Conservation (phyloP, 2,329 filamentous ascomycete genomes). For the Diaporthe citri region DNA sequence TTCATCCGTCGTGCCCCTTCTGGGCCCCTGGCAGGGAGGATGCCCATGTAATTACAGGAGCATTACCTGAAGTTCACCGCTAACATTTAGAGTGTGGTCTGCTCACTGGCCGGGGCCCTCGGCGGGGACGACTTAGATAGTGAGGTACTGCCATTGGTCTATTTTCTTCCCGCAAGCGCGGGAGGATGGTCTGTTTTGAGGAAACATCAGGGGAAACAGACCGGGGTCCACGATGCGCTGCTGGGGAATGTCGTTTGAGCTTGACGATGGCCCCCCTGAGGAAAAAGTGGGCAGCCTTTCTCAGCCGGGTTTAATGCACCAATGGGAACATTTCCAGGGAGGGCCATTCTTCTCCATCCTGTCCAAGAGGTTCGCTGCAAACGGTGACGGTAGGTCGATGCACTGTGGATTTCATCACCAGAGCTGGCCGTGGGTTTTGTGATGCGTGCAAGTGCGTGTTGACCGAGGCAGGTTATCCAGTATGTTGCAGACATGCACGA, state of each 20-base stretch:
- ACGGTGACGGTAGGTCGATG: not conserved
- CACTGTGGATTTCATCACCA: not conserved
- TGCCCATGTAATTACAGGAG: slow-evolving; percentile 37
- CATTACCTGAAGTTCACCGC: slow-evolving; percentile 24
- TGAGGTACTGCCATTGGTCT: slow-evolving; percentile 19
- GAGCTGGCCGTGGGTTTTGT: not conserved
- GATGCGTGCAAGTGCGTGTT: not conserved
- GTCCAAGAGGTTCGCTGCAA: not conserved
- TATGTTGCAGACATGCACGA: not conserved
- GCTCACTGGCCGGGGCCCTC: not conserved
- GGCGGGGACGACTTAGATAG: slow-evolving; percentile 27
- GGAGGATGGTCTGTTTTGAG: slow-evolving; percentile 30
- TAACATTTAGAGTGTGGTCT: slow-evolving; percentile 8
- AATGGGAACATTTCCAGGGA: slow-evolving; percentile 39
- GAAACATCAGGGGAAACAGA: slow-evolving; percentile 35
- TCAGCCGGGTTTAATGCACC: slow-evolving; percentile 35
- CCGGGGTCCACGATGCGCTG: slow-evolving; percentile 33
- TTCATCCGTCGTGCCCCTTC: slow-evolving; percentile 14
- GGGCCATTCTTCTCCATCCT: not conserved
- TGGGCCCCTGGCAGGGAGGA: slow-evolving; percentile 22
- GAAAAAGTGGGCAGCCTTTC: not conserved
- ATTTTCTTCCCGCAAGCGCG: slow-evolving; percentile 33
- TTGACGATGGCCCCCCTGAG: slow-evolving; percentile 33
- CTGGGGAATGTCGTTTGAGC: slow-evolving; percentile 35
- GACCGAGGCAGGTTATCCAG: too few species aligned